These are phyloP conservation scores for Coemansia sp. DNA, from an alignment of 192 early-diverging fungal species.

Conservation along the genomic window DNA sequence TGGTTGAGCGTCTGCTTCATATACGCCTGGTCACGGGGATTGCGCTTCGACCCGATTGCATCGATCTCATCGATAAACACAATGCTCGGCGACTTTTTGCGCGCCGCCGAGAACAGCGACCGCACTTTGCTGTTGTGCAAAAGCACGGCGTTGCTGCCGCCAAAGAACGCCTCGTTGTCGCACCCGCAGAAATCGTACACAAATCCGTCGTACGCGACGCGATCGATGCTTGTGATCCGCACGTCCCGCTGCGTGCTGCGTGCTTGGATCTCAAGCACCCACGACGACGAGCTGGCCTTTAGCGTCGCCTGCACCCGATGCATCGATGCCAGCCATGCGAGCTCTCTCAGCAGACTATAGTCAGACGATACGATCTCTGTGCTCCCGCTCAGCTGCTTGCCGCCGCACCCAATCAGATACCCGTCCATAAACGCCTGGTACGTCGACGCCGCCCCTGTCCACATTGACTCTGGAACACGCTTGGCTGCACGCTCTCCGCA, in stretches of 20 bases:
- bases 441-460: conserved; percentile 21
- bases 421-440: conserved; percentile 33
- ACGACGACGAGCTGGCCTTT: neutral
- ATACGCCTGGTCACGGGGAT: conserved; percentile 89
- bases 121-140: conserved; percentile 58
- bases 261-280: conserved; percentile 22
- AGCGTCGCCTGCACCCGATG: conserved; percentile 28
- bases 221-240: conserved; percentile 36
- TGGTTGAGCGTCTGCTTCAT: conserved; percentile 99
- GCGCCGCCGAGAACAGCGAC: conserved; percentile 67
- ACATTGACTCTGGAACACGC: conserved; percentile 36
- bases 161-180: conserved; percentile 56
- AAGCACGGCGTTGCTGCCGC: conserved; percentile 50
- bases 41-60: conserved; percentile 93
- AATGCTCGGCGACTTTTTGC: conserved; percentile 76
- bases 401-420: conserved; percentile 7
- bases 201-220: conserved; percentile 32
- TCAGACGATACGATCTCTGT: conserved; percentile 17
- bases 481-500: conserved; percentile 13
- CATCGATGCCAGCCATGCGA: conserved; percentile 51
- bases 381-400: neutral
- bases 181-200: conserved; percentile 57
- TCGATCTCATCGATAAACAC: conserved; percentile 99
- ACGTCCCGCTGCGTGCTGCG: conserved; percentile 16
- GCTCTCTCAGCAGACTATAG: conserved; percentile 27